Percentiles rank a stretch among this genome's conserved stretches.
phyloP scores from a whole-genome alignment of 2,329 filamentous ascomycete species.

The Botrytis paeoniae region DNA sequence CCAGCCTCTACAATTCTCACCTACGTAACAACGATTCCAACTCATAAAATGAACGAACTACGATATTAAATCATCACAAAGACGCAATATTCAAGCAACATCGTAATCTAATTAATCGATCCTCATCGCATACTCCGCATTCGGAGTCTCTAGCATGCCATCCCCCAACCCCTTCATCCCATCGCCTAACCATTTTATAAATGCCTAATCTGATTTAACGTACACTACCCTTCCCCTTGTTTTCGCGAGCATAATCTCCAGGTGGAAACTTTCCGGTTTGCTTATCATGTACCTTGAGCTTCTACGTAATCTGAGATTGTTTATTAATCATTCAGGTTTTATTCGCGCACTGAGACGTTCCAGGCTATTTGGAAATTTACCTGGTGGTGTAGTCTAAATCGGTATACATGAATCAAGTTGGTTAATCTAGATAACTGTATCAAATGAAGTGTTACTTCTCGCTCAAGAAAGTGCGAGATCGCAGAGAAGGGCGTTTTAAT shows the following conservation, averaged over 20 bases:
- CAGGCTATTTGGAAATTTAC: not conserved
- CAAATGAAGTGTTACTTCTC: not conserved
- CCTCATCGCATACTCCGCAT: not conserved
- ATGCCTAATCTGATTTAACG: not conserved
- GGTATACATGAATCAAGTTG: not conserved
- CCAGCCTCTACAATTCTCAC: not conserved
- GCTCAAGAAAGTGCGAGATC: not conserved
- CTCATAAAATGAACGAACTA: accelerated
- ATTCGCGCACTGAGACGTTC: not conserved
- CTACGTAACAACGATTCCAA: not conserved
- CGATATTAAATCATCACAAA: not conserved
- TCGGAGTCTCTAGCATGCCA: not conserved
- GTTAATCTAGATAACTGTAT: accelerated
- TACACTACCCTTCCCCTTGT: not conserved
- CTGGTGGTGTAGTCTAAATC: not conserved
- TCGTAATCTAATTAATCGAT: not conserved
- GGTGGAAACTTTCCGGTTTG: accelerated
- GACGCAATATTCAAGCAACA: not conserved
- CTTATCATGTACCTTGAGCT: not conserved
- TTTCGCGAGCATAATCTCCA: not conserved
- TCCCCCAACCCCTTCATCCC: not conserved
- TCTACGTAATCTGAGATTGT: not conserved
- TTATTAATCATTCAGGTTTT: not conserved
- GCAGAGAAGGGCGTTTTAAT: not conserved
- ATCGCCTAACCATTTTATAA: not conserved